Evolutionary conservation across 768 basidiomycete genomes (phyloP).

Genomic region (Xerocomus brunneocitrinus): DNA sequence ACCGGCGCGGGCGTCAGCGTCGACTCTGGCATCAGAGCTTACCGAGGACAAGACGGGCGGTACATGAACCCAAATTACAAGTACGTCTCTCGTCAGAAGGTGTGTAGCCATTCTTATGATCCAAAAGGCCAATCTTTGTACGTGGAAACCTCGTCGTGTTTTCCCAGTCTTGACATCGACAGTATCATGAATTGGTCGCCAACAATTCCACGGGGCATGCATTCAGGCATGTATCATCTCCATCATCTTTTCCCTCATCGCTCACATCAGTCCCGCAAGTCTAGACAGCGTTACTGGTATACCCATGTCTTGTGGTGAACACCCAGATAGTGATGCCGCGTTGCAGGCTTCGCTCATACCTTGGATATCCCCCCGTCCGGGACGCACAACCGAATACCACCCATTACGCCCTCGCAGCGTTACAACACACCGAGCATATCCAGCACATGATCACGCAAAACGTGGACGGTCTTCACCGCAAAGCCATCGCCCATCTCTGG

Average conservation of each 20-base stretch:
- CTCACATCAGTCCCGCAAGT: slow-evolving; percentile 6
- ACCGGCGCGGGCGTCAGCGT: slow-evolving; percentile 95
- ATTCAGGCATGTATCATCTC: slow-evolving; percentile 53
- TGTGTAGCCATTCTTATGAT: neutral
- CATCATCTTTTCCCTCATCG: neutral
- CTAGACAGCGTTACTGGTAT: slow-evolving; percentile 79
- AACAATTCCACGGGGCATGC: slow-evolving; percentile 59
- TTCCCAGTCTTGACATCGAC: slow-evolving; percentile 13
- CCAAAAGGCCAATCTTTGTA: slow-evolving; percentile 57
- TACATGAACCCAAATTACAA: slow-evolving; percentile 91
- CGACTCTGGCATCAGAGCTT: slow-evolving; percentile 94
- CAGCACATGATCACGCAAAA: slow-evolving; percentile 75
- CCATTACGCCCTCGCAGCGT: slow-evolving; percentile 80
- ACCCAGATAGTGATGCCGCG: too few species aligned
- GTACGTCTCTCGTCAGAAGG: slow-evolving; percentile 35
- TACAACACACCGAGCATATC: slow-evolving; percentile 64
- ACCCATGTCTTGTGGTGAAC: neutral
- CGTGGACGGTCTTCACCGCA: slow-evolving; percentile 93
- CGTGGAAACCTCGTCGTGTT: slow-evolving; percentile 4
- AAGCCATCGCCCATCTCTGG: slow-evolving; percentile 54
- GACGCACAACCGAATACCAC: slow-evolving; percentile 82
- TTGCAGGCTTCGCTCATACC: slow-evolving; percentile 61
- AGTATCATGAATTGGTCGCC: slow-evolving; percentile 82
- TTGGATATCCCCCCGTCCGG: slow-evolving; percentile 86
- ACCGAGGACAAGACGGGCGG: slow-evolving; percentile 78